A percentile compares a stretch with the other conserved stretches of the same genome.
phyloP scores from a whole-genome alignment of 108 stramenopile genomes.

The Pseudonitzschia multistriata region DNA sequence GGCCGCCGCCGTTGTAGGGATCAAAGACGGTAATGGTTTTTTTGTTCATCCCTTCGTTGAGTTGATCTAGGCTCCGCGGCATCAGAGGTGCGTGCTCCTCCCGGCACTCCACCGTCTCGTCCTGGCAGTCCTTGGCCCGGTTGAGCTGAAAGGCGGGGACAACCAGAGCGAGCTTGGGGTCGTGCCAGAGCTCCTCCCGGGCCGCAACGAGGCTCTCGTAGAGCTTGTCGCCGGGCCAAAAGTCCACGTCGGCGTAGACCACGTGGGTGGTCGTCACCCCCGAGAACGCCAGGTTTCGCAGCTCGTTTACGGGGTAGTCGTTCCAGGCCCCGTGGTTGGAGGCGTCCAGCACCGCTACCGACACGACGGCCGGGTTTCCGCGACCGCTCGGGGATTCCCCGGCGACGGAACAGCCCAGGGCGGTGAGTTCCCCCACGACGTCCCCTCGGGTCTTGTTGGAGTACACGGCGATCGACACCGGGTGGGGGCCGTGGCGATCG shows the following conservation, averaged over 20 bases:
- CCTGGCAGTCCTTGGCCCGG: constrained; percentile 56
- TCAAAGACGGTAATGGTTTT: constrained; percentile 61
- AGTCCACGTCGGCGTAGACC: constrained; percentile 88
- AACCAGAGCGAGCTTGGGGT: constrained; percentile 60
- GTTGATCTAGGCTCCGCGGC: constrained; percentile 26
- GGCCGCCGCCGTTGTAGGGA: constrained; percentile 80
- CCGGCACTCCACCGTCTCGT: constrained; percentile 61
- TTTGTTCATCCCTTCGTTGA: not conserved
- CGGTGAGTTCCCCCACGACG: not conserved
- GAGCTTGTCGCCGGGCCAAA: constrained; percentile 72
- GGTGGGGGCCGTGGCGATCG: constrained; percentile 52
- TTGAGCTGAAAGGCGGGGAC: constrained; percentile 71
- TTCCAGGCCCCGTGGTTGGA: not conserved
- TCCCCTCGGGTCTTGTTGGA: constrained; percentile 34
- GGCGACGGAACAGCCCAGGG: constrained; percentile 10
- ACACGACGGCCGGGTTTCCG: not conserved
- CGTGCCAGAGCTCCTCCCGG: constrained; percentile 39
- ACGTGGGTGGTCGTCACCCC: constrained; percentile 68
- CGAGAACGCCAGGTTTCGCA: constrained; percentile 81
- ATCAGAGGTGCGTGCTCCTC: constrained; percentile 59
- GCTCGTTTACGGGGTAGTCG: constrained; percentile 88
- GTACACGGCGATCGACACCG: constrained; percentile 73
- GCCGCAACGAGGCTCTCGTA: constrained; percentile 46
- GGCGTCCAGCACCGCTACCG: constrained; percentile 22
- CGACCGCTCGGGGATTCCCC: not conserved